Base-by-base conservation (phyloP, 495 filamentous ascomycete genomes). In the Aspergillus saccharolyticus region DNA sequence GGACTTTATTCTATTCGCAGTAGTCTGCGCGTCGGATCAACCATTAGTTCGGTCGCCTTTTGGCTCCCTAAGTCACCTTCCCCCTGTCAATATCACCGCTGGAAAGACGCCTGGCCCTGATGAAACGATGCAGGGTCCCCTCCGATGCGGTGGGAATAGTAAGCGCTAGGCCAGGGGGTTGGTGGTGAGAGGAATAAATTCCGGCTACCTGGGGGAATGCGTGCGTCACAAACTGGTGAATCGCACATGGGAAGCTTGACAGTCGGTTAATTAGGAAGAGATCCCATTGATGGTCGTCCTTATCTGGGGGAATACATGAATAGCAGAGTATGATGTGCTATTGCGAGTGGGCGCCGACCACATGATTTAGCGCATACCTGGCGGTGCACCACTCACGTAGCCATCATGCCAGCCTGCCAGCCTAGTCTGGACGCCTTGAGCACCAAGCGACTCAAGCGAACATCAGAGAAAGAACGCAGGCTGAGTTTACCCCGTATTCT, bases 51-150 rank as follows among this genome's bases (percentile, higher is more conserved):
- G n/a, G n/a, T 30, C 50, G 42, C 17, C 17, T 43, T 28, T 39
- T 30, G n/a, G 19, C 22, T 22, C 39, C 46, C 15, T 28, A 28
- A 28, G 25, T 28, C 25, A 9, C 9, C 3, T 14, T 28, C 21
- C 18, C 46, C 46, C 16, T 49, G 46, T 15, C 5, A 16, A 16
- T 16, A 22, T 48, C 33, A 39, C 12, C 33, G 14, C 4, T 12
- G 33, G 33, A 39, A 39, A 28, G 39, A 45, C 44, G 48, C 56
- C 49, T 56, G 33, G 54, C 16, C n/a, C 25, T 25, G 60, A 55
- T 63, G 60, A 58, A 58, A 63, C 60, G 39, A 54, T 52, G 59
- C 59, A 62, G 55, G 52, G 56, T 51, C 28, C 54, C 56, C 52
- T 49, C 47, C 17, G 33, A 52, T 15, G 46, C 30, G 39, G 42